Percentiles rank a stretch among this genome's conserved stretches.
phyloP scores from a whole-genome alignment of 768 basidiomycete species.

The Psilocybe cubensis region DNA sequence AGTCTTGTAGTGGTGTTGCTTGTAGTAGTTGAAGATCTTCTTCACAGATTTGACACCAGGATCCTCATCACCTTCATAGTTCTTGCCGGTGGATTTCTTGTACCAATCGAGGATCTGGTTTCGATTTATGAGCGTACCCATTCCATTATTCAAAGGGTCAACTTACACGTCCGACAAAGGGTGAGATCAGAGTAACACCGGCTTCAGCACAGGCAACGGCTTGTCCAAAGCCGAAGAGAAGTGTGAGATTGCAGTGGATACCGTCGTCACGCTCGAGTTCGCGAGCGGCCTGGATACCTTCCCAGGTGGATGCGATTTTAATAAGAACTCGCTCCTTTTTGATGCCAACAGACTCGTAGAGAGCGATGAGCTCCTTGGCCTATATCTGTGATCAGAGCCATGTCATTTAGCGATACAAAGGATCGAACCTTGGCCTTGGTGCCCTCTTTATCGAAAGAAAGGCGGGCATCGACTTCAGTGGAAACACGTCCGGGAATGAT shows the following conservation, averaged over 20 bases:
- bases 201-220: conserved; percentile 99
- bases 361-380: conserved; percentile 87
- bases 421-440: conserved; percentile 81
- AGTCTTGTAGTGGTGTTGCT: conserved; percentile 97
- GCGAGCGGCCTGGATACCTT: conserved; percentile 98
- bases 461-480: conserved; percentile 97
- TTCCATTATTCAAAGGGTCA: conserved; percentile 13
- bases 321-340: conserved; percentile 93
- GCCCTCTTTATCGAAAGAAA: conserved; percentile 93
- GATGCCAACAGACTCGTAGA: conserved; percentile 95
- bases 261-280: conserved; percentile 90
- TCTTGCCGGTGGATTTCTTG: conserved; percentile 89
- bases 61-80: conserved; percentile 89
- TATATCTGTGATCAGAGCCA: conserved; percentile 20
- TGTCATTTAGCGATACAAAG: conserved; percentile 4
- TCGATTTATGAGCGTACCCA: conserved; percentile 6
- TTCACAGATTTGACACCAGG: conserved; percentile 96
- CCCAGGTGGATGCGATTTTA: conserved; percentile 99
- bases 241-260: conserved; percentile 99
- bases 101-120: conserved; percentile 96
- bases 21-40: conserved; percentile 99
- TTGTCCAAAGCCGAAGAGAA: conserved; percentile 98
- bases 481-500: conserved; percentile 99
- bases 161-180: conserved; percentile 96
- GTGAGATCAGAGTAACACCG: conserved; percentile 97